Base-by-base conservation (phyloP, 2,329 filamentous ascomycete species). In the Grosmannia clavigera region DNA sequence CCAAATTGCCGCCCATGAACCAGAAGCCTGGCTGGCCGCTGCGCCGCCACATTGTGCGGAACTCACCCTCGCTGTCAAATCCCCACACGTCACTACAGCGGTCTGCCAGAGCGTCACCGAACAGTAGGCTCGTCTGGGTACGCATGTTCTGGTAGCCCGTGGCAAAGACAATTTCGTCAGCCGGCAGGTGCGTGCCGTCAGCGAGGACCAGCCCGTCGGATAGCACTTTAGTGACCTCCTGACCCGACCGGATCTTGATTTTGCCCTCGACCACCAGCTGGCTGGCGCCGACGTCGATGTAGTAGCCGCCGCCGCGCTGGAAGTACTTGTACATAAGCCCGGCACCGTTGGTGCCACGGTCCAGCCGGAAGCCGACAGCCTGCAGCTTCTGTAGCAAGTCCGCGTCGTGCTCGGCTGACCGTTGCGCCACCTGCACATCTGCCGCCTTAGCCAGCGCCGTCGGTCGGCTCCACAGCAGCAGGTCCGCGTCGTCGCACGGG, bases 101-200 rank as follows among this genome's bases (percentile, higher is more conserved):
- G 60, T 82, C 78, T 0, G 82, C 85, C 25, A 87, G 73, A 19
- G 77, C 75, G 48, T 84, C 77, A 0, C 86, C 86, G 61, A 89
- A 78, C 25, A 86, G 79, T 46, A 77, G 74, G 19, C 81, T 73
- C 2, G 84, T 81, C 27, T 81, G 80, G 0, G 80, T 83, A 11
- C 77, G 75, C 84, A 88, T 89, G 67, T 86, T 87, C 64, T 85
- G 78, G 65, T 86, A 73, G 3, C 78, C 80, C 1, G 80, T 82
- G 5, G 79, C 79, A 58, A 81, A 74, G 16, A 85, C 75, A 2
- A 85, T 76, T 53, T 82, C 73, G 65, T 84, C 81, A 0, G 81
- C 80, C 25, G 76, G 71, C 0, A 84, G 66, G 40, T 72, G 70
- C 4, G 71, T 71, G 1, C 80, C 81, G 63, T 84, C 79, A 1